Conservation (phyloP, 176 grass and related monocot species). For the Cocos nucifera region DNA sequence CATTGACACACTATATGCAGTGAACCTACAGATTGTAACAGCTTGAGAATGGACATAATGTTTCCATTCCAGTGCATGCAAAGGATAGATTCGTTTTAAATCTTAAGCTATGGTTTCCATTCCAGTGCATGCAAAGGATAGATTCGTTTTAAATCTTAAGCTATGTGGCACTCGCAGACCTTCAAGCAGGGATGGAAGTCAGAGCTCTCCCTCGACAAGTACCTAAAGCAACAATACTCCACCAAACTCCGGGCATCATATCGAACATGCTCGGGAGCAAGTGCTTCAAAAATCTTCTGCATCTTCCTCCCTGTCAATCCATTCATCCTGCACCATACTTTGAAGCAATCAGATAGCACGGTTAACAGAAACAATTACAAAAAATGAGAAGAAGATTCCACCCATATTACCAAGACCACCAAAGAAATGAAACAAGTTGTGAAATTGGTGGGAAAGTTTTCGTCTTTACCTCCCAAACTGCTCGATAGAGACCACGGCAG, state of each 20-base stretch:
- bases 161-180: conserved; percentile 36
- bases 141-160: not conserved
- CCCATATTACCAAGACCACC: too few species aligned
- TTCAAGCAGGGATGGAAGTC: conserved; percentile 81
- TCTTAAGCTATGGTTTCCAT: not conserved
- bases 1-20: too few species aligned
- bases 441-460: not conserved
- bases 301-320: conserved; percentile 70
- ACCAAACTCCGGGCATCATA: conserved; percentile 66
- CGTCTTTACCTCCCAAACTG: conserved; percentile 68
- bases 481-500: conserved; percentile 67
- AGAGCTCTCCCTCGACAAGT: conserved; percentile 68
- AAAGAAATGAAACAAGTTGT: too few species aligned
- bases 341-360: conserved; percentile 11
- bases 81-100: not conserved
- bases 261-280: conserved; percentile 52
- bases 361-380: not conserved
- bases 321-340: conserved; percentile 61
- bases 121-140: conserved; percentile 6
- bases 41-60: too few species aligned
- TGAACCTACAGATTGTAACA: too few species aligned
- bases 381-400: too few species aligned
- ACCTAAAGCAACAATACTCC: conserved; percentile 97
- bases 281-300: conserved; percentile 66
- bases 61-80: not conserved